A percentile compares a stretch with the other conserved stretches of the same genome.
Evolutionary conservation across 2,329 filamentous ascomycete species (phyloP).

Genomic region (Saccharata proteae): DNA sequence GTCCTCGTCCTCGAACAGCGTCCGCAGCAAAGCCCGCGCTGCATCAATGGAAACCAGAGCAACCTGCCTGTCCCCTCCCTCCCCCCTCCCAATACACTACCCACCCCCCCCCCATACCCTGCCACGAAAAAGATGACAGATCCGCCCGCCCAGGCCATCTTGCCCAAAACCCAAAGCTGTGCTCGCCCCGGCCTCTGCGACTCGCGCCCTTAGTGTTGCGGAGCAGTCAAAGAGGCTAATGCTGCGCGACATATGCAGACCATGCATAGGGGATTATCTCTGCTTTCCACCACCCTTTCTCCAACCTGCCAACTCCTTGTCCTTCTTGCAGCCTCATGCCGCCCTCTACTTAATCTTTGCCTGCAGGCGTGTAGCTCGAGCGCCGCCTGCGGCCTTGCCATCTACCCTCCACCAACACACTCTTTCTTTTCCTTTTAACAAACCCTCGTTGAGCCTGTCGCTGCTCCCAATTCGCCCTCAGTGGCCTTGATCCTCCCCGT

Average conservation of each 20-base stretch:
- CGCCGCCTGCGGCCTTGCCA: conserved; percentile 3
- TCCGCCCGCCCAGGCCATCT: too few species aligned
- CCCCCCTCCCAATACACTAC: too few species aligned
- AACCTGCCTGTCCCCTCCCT: too few species aligned
- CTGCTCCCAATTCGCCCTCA: conserved; percentile 12
- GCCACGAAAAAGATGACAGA: too few species aligned
- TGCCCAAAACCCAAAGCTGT: too few species aligned
- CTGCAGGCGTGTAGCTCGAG: conserved; percentile 9
- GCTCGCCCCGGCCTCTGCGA: too few species aligned
- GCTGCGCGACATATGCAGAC: conserved; percentile 7
- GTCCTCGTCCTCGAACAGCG: too few species aligned
- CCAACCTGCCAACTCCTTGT: background rate
- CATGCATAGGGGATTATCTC: conserved; percentile 6
- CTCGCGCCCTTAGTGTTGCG: too few species aligned
- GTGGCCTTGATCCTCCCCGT: conserved; percentile 12
- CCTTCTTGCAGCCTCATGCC: conserved; percentile 2
- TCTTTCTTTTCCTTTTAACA: conserved; percentile 20
- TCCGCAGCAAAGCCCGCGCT: too few species aligned
- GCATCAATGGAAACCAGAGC: too few species aligned
- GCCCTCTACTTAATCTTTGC: conserved; percentile 4
- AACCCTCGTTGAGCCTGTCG: conserved; percentile 17
- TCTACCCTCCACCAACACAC: conserved; percentile 6
- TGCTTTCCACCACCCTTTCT: background rate
- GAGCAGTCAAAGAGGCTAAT: too few species aligned
- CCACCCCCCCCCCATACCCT: too few species aligned